A percentile compares a stretch with the other conserved stretches of the same genome.
Evolutionary conservation across 164 flowering plant species (phyloP).

Genomic region (Nymphaea colorata): DNA sequence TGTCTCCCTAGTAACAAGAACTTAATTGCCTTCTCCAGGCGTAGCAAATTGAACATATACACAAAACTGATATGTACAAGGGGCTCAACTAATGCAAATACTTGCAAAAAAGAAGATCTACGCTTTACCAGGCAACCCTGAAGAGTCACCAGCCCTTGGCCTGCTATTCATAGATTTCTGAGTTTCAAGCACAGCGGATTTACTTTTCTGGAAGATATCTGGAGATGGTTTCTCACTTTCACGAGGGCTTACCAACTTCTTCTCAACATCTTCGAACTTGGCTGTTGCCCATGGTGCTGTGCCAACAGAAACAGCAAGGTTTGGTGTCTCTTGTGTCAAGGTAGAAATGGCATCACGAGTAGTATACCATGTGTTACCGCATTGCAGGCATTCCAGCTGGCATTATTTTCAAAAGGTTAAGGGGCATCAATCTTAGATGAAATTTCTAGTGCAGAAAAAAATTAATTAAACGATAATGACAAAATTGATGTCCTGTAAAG

Average conservation of each 20-base stretch:
- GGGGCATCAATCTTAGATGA: no score
- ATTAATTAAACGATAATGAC: no score
- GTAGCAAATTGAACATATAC: neutral
- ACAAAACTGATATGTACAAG: neutral
- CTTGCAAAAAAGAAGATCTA: neutral
- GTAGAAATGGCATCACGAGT: slow-evolving; percentile 71
- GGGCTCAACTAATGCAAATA: neutral
- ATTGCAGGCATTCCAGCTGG: slow-evolving; percentile 82
- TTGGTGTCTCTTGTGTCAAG: slow-evolving; percentile 63
- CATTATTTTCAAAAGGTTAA: neutral
- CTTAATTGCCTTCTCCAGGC: neutral
- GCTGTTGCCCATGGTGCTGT: slow-evolving; percentile 78
- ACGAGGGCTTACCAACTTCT: slow-evolving; percentile 54
- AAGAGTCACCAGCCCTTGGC: slow-evolving; percentile 27
- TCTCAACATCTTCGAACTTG: slow-evolving; percentile 75
- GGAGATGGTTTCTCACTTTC: slow-evolving; percentile 34
- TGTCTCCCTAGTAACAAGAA: no score
- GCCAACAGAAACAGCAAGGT: slow-evolving; percentile 23
- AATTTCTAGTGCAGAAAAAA: no score
- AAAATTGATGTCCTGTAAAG: no score
- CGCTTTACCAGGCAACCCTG: slow-evolving; percentile 1
- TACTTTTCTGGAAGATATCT: slow-evolving; percentile 38
- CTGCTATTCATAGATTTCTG: slow-evolving; percentile 42
- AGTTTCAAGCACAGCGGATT: slow-evolving; percentile 39
- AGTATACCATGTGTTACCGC: slow-evolving; percentile 89